These are phyloP conservation scores for Galeopsis tetrahit DNA, from an alignment of 257 asterid species.

Conservation along the genomic window DNA sequence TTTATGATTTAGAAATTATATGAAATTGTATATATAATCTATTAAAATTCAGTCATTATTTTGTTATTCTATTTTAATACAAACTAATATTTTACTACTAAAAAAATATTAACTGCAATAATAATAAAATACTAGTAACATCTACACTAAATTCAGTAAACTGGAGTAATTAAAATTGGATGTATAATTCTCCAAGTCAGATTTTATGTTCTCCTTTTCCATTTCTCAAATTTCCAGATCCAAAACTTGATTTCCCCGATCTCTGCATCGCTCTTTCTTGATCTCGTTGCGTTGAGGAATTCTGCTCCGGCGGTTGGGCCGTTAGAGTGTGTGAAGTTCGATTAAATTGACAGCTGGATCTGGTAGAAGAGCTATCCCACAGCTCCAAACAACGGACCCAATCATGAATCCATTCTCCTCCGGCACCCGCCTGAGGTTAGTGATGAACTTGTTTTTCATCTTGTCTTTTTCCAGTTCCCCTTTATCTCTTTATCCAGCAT, in stretches of 20 bases:
- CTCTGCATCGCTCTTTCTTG: constrained; percentile 34
- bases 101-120: too few relatives aligned
- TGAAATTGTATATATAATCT: too few relatives aligned
- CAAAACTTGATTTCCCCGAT: constrained; percentile 32
- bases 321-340: constrained; percentile 22
- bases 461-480: neutral
- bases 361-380: constrained; percentile 71
- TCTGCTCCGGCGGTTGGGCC: constrained; percentile 29
- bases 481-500: neutral
- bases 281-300: constrained; percentile 36
- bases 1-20: too few relatives aligned
- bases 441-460: neutral
- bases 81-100: too few relatives aligned
- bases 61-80: too few relatives aligned
- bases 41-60: too few relatives aligned
- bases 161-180: too few relatives aligned
- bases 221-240: constrained; percentile 41
- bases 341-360: constrained; percentile 58
- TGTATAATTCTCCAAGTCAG: constrained; percentile 28
- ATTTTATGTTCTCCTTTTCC: constrained; percentile 3
- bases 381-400: constrained; percentile 60
- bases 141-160: too few relatives aligned
- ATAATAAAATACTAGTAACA: too few relatives aligned
- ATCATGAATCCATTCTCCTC: constrained; percentile 94
- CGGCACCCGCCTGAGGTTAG: constrained; percentile 90